Evolutionary conservation across 208 protist species (phyloP), one percentile per base, ranked within the genome.

Genomic region (Trypanosoma brucei): DNA sequence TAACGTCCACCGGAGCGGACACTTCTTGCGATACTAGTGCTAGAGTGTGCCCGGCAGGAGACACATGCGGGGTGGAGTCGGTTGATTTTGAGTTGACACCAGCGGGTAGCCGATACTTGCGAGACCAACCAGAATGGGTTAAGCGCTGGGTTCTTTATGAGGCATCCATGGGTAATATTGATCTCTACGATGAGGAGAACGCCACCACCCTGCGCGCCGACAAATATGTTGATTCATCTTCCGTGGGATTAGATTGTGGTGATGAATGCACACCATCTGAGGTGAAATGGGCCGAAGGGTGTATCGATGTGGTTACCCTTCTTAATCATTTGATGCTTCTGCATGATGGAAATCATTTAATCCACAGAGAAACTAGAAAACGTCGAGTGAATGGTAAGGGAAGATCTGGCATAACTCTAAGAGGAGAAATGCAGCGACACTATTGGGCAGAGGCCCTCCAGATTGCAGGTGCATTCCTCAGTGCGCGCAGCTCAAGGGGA

Each of bases 131-230:
- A 8, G 83, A 84, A 68, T 91, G 88, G 83, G 69, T 94, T 38
- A 82, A 78, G 68, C 79, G 83, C 38, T 94, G 88, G 88, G 74
- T 86, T 31, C 70, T 94, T 6, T 94, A 91, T 51, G 88, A 94
- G 40, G 84, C 82, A 0, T 94, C 88, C 7, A 94, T 94, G 88
- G 88, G 88, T 51, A 94, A 84, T 34, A 59, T 94, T 30, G 83
- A 94, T 49, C 36, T 84, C 1, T 61, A 74, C 6, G 80, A 86
- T 14, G 58, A 48, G 14, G 34, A 60, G 8, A 56, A 73, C 1
- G 57, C 49, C n/a, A 4, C 45, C 3, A 13, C 56, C 31, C 5
- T 38, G 0, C 50, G 30, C 5, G 7, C 5, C 50, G 6, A 35
- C 31, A 8, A 6, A 8, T 6, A 7, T 44, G 37, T 36, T 56